Conservation (phyloP, 352 stramenopile genomes). For the Globisporangium paroecandrum region DNA sequence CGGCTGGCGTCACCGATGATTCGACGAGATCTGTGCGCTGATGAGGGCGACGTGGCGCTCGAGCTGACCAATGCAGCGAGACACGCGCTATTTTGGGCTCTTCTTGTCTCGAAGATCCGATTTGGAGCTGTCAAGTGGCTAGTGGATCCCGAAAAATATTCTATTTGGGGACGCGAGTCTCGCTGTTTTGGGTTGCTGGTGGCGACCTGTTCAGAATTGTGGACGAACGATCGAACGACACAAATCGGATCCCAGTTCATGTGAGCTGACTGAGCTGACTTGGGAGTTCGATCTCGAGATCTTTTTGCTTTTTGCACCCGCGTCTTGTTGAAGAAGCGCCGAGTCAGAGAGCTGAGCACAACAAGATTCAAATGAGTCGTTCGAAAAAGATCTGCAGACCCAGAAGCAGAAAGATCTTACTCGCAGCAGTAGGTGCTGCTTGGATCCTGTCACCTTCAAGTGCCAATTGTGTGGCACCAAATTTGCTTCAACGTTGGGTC, state of each 20-base stretch:
- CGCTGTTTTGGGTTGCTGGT: not conserved
- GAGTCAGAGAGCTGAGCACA: not conserved
- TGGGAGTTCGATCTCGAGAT: not conserved
- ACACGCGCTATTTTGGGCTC: constrained; percentile 7
- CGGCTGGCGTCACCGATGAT: not conserved
- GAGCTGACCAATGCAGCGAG: not conserved
- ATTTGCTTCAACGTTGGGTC: not conserved
- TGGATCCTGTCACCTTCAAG: not conserved
- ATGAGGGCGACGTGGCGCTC: constrained; percentile 1
- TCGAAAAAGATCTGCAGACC: not conserved
- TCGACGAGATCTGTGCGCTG: not conserved
- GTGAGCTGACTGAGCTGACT: not conserved
- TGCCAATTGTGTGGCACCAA: too few relatives aligned
- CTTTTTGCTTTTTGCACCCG: not conserved
- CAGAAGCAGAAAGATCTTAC: not conserved
- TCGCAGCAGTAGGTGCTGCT: not conserved
- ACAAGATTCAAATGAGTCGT: not conserved
- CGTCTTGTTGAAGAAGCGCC: not conserved
- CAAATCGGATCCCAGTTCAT: not conserved
- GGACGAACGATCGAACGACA: not conserved
- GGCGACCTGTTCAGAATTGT: not conserved
- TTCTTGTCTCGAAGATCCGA: not conserved
- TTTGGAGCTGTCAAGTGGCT: not conserved
- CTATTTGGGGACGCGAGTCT: not conserved
- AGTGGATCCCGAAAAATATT: not conserved